Evolutionary conservation across 1,284 basidiomycete species (phyloP).

Genomic region (Golubevia sp.): DNA sequence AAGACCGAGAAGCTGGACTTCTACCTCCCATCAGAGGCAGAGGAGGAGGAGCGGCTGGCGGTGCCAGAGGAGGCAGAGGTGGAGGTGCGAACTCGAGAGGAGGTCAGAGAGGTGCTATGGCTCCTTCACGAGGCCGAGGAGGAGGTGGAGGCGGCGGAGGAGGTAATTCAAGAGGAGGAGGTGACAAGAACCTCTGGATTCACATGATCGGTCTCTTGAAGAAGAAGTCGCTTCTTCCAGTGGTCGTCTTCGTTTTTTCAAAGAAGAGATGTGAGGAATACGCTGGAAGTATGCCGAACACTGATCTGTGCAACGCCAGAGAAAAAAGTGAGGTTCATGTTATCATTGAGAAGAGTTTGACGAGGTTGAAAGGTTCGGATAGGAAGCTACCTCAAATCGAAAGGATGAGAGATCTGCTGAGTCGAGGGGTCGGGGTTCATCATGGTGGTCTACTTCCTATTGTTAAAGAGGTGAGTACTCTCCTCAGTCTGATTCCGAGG

Average conservation of each 20-base stretch:
- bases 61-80: constrained; percentile 65
- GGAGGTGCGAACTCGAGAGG: constrained; percentile 30
- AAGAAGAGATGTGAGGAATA: constrained; percentile 98
- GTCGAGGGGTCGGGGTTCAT: constrained; percentile 93
- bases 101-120: neutral
- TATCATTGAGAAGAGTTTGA: constrained; percentile 86
- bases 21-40: constrained; percentile 68
- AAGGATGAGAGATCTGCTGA: constrained; percentile 86
- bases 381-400: constrained; percentile 92
- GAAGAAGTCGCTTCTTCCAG: constrained; percentile 85
- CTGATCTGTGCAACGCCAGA: constrained; percentile 79
- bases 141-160: constrained; percentile 67
- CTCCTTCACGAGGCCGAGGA: constrained; percentile 51
- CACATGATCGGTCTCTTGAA: constrained; percentile 84
- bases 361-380: constrained; percentile 87
- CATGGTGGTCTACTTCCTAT: constrained; percentile 95
- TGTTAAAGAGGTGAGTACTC: constrained; percentile 81
- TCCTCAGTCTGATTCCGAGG: neutral
- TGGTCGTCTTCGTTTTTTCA: constrained; percentile 95
- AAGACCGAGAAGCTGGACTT: constrained; percentile 90
- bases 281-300: constrained; percentile 83
- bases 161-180: constrained; percentile 62
- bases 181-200: constrained; percentile 91
- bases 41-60: constrained; percentile 62
- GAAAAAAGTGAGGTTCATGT: constrained; percentile 98